Evolutionary conservation across 1,284 basidiomycete species (phyloP), one percentile per base, ranked within the genome.

Genomic region (Apiotrichum mycotoxinovorans): DNA sequence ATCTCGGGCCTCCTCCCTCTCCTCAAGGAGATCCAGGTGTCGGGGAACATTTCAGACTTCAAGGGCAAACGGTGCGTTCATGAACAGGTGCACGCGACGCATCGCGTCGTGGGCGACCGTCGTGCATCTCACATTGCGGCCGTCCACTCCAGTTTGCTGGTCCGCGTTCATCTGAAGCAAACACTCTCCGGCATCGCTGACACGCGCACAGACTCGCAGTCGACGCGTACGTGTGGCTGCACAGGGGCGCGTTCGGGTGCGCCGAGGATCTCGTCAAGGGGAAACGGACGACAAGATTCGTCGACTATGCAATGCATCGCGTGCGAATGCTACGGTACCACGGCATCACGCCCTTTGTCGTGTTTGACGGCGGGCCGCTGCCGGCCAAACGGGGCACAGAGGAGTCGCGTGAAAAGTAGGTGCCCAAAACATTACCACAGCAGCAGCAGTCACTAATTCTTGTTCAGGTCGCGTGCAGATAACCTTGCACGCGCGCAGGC

Each of bases 281-380:
- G 22, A 85, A 85, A 70, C 80, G 78, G 52, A 95, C 94, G 1
- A 84, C 83, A 66, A 93, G 91, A 78, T 97, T 97, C 81, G 90
- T 98, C 62, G 87, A 96, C 68, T 98, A 94, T 78, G 87, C 88
- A n/a, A 91, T 98, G 89, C 84, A 91, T 64, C 85, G 89, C 25
- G 85, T 98, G 38, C 84, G 91, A 26, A 83, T 98, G 67, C 78
- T 99, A 51, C 84, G 85, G 59, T 86, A 96, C 75, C 82, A 91
- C 73, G 85, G 85, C 26, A 88, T 98, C 62, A 83, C 82, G 51
- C 95, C 96, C 0, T 94, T 90, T 72, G 80, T 99, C 46, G 96
- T 99, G 10, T 97, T 99, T 71, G 96, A 98, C 71, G 96, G 96
- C 12, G 96, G 93, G 0, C 89, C 88, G 9, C 83, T 99, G 33